These are phyloP conservation scores for Pilatotrama ljubarskyi DNA, from an alignment of 768 basidiomycete species.

Conservation along the genomic window DNA sequence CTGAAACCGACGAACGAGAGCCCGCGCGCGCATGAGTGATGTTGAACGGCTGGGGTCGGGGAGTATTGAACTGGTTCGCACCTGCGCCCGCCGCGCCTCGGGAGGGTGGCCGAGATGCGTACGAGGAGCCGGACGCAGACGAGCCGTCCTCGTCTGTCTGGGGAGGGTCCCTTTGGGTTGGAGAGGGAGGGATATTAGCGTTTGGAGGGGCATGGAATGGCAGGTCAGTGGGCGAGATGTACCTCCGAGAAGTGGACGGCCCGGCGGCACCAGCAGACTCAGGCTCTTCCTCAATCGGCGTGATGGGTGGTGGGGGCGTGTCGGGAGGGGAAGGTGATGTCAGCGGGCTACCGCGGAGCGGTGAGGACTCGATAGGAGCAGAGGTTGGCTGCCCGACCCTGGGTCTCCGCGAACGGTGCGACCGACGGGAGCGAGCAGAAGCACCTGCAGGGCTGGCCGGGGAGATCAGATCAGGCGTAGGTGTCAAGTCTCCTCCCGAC, in stretches of 20 bases:
- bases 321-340: conserved; percentile 45
- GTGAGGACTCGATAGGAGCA: conserved; percentile 58
- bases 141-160: conserved; percentile 32
- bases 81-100: conserved; percentile 55
- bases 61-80: conserved; percentile 81
- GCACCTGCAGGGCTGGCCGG: conserved; percentile 47
- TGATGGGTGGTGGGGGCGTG: conserved; percentile 64
- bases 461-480: conserved; percentile 38
- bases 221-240: conserved; percentile 63
- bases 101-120: conserved; percentile 59
- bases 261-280: conserved; percentile 44
- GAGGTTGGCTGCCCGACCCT: conserved; percentile 43
- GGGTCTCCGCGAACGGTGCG: conserved; percentile 61
- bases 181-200: conserved; percentile 49
- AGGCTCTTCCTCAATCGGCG: conserved; percentile 70
- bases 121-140: conserved; percentile 33
- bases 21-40: conserved; percentile 33
- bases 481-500: conserved; percentile 59
- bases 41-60: conserved; percentile 55
- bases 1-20: conserved; percentile 42
- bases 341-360: conserved; percentile 56
- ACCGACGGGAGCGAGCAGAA: conserved; percentile 52
- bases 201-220: conserved; percentile 58
- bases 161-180: conserved; percentile 29
- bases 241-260: conserved; percentile 50